These are phyloP conservation scores for Parietaria judaica DNA, from an alignment of 306 rosid species.

Conservation along the genomic window DNA sequence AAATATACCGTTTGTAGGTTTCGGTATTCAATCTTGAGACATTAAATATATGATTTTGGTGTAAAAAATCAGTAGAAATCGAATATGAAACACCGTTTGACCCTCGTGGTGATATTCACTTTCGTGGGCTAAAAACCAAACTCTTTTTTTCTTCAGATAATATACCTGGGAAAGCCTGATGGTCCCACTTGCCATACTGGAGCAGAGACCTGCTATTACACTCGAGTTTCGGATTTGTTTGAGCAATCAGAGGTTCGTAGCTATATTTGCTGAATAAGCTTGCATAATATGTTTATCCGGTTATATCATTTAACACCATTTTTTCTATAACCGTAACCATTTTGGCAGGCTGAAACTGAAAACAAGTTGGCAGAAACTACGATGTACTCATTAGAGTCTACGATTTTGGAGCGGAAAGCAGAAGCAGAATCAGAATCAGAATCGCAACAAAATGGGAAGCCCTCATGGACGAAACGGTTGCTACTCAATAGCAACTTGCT, in stretches of 20 bases:
- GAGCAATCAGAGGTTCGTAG: constrained; percentile 47
- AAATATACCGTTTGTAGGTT: too few relatives aligned
- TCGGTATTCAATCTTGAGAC: too few relatives aligned
- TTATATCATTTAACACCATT: neutral
- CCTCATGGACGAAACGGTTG: constrained; percentile 75
- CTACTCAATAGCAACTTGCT: constrained; percentile 48
- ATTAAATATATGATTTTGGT: too few relatives aligned
- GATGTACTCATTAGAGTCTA: constrained; percentile 56
- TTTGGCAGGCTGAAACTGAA: constrained; percentile 36
- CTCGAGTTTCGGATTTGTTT: constrained; percentile 43
- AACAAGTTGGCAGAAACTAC: constrained; percentile 56
- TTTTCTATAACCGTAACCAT: neutral
- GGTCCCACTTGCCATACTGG: constrained; percentile 98
- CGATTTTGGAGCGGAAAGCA: constrained; percentile 59
- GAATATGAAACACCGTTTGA: too few relatives aligned
- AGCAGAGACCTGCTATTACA: constrained; percentile 77
- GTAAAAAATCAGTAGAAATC: too few relatives aligned
- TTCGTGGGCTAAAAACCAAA: neutral
- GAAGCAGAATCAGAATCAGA: too few relatives aligned
- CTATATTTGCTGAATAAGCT: constrained; percentile 4
- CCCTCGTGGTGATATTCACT: too few relatives aligned
- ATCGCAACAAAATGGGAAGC: constrained; percentile 35
- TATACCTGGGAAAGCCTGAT: constrained; percentile 90
- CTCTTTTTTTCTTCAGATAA: constrained; percentile 42
- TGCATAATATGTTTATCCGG: neutral